Evolutionary conservation across 2,329 filamentous ascomycete genomes (phyloP).

Genomic region (Lojkania enalia): DNA sequence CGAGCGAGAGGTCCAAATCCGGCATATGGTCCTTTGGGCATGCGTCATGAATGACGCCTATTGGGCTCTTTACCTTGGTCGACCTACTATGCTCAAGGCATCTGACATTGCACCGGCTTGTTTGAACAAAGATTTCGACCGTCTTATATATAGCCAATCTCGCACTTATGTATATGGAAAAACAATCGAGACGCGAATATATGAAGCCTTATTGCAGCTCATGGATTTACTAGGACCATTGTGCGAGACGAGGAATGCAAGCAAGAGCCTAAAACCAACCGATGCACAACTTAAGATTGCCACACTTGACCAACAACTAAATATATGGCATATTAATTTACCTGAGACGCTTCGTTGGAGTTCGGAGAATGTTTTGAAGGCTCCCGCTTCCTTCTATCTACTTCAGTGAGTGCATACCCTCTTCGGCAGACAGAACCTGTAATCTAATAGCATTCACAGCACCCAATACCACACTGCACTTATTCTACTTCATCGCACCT

Average conservation of each 20-base stretch:
- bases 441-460: constrained; percentile 1
- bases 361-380: constrained; percentile 21
- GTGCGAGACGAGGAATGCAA: constrained; percentile 44
- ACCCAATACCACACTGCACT: constrained; percentile 19
- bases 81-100: constrained; percentile 55
- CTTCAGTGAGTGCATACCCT: constrained; percentile 50
- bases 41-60: constrained; percentile 38
- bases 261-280: constrained; percentile 44
- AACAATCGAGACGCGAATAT: constrained; percentile 43
- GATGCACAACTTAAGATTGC: constrained; percentile 53
- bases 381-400: constrained; percentile 49
- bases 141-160: constrained; percentile 27
- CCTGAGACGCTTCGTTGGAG: constrained; percentile 45
- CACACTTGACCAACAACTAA: constrained; percentile 53
- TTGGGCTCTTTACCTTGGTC: constrained; percentile 55
- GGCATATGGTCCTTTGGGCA: constrained; percentile 54
- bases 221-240: constrained; percentile 48
- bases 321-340: constrained; percentile 55
- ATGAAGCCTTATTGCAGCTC: constrained; percentile 54
- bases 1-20: constrained; percentile 50
- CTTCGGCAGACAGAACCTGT: neutral
- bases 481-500: constrained; percentile 17
- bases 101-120: constrained; percentile 53
- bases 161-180: constrained; percentile 19
- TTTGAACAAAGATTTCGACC: constrained; percentile 48